Evolutionary conservation across 768 basidiomycete species (phyloP), one percentile per base, ranked within the genome.

Genomic region (Rhizopogon vulgaris): DNA sequence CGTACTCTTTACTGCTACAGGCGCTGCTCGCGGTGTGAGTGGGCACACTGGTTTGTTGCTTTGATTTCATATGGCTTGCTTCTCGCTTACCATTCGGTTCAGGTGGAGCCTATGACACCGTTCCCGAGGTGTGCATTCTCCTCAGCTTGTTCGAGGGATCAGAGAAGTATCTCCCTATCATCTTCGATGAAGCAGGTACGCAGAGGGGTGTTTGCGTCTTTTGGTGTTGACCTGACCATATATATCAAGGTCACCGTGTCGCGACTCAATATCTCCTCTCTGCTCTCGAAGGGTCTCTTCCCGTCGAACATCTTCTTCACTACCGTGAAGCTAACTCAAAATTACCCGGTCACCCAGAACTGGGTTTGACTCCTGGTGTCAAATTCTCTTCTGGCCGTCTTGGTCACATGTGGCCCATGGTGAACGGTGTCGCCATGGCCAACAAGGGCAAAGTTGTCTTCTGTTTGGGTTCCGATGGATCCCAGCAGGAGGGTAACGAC

Each of bases 321-420:
- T 94, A 94, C 68, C 87, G 91, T 47, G 86, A 83, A 62, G 91
- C 91, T 52, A 78, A 91, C 68, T 86, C 89, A 32, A 85, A 87
- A 61, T 84, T 94, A 32, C 91, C 91, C 2, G 91, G 90, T 12
- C 91, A 94, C 62, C 91, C 91, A 12, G 91, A 93, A 69, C 76
- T 93, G 6, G 91, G 91, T 22, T 74, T 93, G 53, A 93, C 91
- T 0, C 91, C 91, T n/a, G 91, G 91, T 27, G 81, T 94, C 70
- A 90, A 91, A 69, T 94, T 94, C 71, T 92, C 90, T 3, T 93
- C 90, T 1, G 91, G 91, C n/a, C 86, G 91, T 63, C 79, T 94
- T 17, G 91, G 91, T 1, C 91, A 94, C 69, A 83, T 92, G 78
- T 94, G 90, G 90, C 84, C 90, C 0, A 68, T 88, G 56, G 86